Conservation (phyloP, 352 stramenopile genomes). For the Globisporangium uncinulatum region DNA sequence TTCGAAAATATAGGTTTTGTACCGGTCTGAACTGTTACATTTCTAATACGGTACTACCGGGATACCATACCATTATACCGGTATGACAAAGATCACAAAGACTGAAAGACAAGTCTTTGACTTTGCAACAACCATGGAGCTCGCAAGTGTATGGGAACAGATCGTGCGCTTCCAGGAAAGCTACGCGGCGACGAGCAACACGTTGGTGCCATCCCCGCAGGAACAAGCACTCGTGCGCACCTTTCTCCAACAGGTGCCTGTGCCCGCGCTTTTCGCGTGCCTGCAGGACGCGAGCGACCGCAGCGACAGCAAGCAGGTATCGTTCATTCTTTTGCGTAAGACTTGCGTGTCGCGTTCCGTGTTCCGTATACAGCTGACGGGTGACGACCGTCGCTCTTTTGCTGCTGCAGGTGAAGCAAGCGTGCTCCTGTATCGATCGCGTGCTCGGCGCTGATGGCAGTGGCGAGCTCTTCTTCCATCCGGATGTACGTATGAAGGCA, state of each 20-base stretch:
- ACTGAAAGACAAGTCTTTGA: neutral
- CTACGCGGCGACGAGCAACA: conserved; percentile 40
- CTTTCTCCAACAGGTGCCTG: conserved; percentile 60
- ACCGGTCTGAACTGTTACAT: no score
- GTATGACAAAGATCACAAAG: neutral
- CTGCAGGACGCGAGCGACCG: conserved; percentile 75
- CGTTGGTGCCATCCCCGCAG: conserved; percentile 29
- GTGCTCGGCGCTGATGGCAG: conserved; percentile 51
- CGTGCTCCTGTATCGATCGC: conserved; percentile 72
- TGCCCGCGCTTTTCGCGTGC: conserved; percentile 63
- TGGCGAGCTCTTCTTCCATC: conserved; percentile 62
- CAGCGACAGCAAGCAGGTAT: conserved; percentile 51
- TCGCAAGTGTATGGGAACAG: conserved; percentile 39
- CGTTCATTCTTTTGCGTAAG: no score
- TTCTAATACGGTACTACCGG: no score
- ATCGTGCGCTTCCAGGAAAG: conserved; percentile 63
- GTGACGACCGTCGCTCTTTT: neutral
- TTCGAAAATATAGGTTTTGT: no score
- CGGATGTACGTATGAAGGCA: conserved; percentile 25
- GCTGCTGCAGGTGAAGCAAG: conserved; percentile 47
- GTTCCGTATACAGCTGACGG: neutral
- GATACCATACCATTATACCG: no score
- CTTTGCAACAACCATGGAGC: conserved; percentile 21
- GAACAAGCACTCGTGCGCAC: conserved; percentile 51
- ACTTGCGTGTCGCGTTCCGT: no score